These are phyloP conservation scores for Diaporthe velutina DNA, from an alignment of 2,329 filamentous ascomycete genomes.

Conservation along the genomic window DNA sequence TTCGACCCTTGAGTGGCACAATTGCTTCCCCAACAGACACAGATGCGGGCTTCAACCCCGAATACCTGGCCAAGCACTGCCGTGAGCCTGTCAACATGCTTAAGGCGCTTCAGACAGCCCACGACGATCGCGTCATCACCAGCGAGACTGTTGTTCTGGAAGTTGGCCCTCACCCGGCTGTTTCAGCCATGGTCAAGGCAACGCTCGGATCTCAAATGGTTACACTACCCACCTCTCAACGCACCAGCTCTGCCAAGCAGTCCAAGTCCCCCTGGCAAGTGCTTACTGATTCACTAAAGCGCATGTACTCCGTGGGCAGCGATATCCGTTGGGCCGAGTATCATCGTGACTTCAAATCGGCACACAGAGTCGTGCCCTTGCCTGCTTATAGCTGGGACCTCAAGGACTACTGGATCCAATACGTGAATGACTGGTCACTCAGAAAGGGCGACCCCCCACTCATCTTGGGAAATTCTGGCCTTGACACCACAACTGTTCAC, in stretches of 20 bases:
- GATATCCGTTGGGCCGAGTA: constrained; percentile 19
- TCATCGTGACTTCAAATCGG: constrained; percentile 5
- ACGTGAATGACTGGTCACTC: constrained; percentile 31
- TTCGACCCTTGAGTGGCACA: constrained; percentile 76
- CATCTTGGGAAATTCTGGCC: constrained; percentile 56
- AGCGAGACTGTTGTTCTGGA: constrained; percentile 79
- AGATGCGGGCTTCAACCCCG: constrained; percentile 64
- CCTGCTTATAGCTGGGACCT: constrained; percentile 34
- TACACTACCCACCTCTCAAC: constrained; percentile 69
- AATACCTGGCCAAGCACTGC: constrained; percentile 74
- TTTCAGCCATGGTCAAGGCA: constrained; percentile 75
- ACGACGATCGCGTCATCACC: constrained; percentile 68
- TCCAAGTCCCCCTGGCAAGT: constrained; percentile 70
- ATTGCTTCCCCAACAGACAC: constrained; percentile 62
- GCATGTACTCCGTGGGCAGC: background rate
- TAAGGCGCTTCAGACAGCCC: constrained; percentile 70
- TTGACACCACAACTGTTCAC: constrained; percentile 28
- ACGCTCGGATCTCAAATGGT: constrained; percentile 67
- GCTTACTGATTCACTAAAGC: background rate
- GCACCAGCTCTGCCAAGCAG: constrained; percentile 59
- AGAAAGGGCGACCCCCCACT: constrained; percentile 24
- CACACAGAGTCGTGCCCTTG: constrained; percentile 13
- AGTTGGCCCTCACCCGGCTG: constrained; percentile 80
- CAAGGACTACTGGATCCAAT: constrained; percentile 34
- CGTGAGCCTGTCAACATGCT: constrained; percentile 79